Conservation (phyloP, 2,329 filamentous ascomycete genomes). For the Diaporthe sp. region DNA sequence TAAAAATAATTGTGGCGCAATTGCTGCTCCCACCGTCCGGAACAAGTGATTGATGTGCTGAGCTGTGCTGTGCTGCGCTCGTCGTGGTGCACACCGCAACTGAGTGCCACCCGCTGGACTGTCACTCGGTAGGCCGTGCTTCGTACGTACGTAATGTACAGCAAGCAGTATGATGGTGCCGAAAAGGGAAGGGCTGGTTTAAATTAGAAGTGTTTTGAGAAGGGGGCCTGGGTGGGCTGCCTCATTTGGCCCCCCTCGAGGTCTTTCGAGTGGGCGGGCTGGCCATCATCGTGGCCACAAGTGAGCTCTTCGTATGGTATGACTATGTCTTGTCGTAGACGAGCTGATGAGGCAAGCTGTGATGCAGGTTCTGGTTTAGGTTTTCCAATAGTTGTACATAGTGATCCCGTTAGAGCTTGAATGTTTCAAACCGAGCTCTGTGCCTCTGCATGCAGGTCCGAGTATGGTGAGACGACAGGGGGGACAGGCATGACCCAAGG, state of each 20-base stretch:
- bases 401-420: background rate
- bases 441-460: background rate
- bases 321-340: background rate
- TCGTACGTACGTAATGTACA: conserved; percentile 6
- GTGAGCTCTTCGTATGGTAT: background rate
- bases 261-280: background rate
- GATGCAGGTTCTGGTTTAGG: background rate
- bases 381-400: background rate
- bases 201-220: conserved; percentile 13
- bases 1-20: conserved; percentile 31
- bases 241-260: conserved; percentile 24
- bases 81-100: conserved; percentile 22
- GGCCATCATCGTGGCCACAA: background rate
- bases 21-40: background rate
- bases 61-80: background rate
- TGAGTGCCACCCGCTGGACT: background rate
- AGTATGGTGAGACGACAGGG: background rate
- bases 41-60: background rate
- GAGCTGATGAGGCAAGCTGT: background rate
- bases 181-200: conserved; percentile 24
- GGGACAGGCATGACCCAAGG: conserved; percentile 5
- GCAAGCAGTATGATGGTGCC: background rate
- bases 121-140: background rate
- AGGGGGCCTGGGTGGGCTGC: conserved; percentile 26
- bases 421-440: conserved; percentile 16